These are phyloP conservation scores for Phoma sp. DNA, from an alignment of 2,329 filamentous ascomycete genomes.

Conservation along the genomic window DNA sequence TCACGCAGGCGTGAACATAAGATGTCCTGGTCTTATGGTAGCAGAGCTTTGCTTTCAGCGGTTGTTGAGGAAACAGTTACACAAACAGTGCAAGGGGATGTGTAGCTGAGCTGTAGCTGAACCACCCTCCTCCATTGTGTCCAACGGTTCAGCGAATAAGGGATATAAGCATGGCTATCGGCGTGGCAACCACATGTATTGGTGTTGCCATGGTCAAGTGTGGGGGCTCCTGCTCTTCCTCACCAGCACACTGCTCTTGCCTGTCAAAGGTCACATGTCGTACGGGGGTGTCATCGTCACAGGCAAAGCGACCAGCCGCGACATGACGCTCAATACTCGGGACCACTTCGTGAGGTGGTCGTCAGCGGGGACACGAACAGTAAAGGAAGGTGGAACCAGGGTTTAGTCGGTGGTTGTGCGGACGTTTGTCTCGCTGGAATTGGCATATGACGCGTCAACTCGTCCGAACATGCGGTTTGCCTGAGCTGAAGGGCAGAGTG, in stretches of 20 bases:
- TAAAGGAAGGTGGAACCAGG: slow-evolving; percentile 11
- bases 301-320: not conserved
- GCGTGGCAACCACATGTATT: slow-evolving; percentile 15
- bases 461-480: not conserved
- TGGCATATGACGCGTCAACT: not conserved
- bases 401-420: not conserved
- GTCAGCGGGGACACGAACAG: slow-evolving; percentile 10
- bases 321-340: not conserved
- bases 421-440: slow-evolving; percentile 2
- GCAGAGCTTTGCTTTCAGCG: slow-evolving; percentile 2
- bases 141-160: not conserved
- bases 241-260: not conserved
- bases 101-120: not conserved
- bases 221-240: slow-evolving; percentile 8
- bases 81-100: slow-evolving; percentile 9
- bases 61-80: not conserved
- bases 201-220: slow-evolving; percentile 1
- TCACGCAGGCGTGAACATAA: not conserved
- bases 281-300: not conserved
- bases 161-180: not conserved
- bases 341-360: slow-evolving; percentile 7
- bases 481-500: not conserved
- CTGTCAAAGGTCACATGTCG: not conserved
- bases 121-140: not conserved
- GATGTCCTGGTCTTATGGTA: not conserved